Percentiles rank a stretch among this genome's conserved stretches.
phyloP scores from a whole-genome alignment of 2,329 filamentous ascomycete species.

The Plenodomus lindquistii region DNA sequence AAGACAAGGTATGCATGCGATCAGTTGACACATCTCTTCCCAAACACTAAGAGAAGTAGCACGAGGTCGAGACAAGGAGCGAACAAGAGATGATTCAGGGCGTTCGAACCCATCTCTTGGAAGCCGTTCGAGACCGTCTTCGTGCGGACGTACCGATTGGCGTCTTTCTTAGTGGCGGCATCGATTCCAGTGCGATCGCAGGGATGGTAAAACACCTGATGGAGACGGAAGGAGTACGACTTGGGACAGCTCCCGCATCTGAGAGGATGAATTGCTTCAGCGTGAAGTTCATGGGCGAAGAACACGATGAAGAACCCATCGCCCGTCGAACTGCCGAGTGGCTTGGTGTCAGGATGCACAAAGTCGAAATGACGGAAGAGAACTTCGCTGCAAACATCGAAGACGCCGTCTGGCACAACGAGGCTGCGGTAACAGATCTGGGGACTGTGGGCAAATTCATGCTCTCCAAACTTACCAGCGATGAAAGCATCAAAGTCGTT shows the following conservation, averaged over 20 bases:
- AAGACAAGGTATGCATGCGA: conserved; percentile 51
- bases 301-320: conserved; percentile 47
- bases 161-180: conserved; percentile 61
- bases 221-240: conserved; percentile 47
- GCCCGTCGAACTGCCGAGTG: conserved; percentile 54
- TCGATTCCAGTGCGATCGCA: conserved; percentile 61
- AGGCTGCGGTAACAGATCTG: conserved; percentile 54
- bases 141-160: conserved; percentile 62
- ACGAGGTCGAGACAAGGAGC: conserved; percentile 47
- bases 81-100: conserved; percentile 57
- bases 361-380: conserved; percentile 46
- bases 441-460: conserved; percentile 58
- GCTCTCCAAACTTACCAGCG: conserved; percentile 52
- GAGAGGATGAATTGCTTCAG: conserved; percentile 51
- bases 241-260: conserved; percentile 50
- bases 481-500: conserved; percentile 58
- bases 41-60: not conserved
- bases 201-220: conserved; percentile 57
- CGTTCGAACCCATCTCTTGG: conserved; percentile 55
- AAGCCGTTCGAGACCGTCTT: conserved; percentile 58
- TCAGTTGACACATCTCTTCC: not conserved
- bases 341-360: conserved; percentile 52
- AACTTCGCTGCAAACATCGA: conserved; percentile 50
- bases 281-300: conserved; percentile 56
- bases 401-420: conserved; percentile 51